These are phyloP conservation scores for Teratosphaeria gauchensis DNA, from an alignment of 2,329 filamentous ascomycete genomes.

Conservation along the genomic window DNA sequence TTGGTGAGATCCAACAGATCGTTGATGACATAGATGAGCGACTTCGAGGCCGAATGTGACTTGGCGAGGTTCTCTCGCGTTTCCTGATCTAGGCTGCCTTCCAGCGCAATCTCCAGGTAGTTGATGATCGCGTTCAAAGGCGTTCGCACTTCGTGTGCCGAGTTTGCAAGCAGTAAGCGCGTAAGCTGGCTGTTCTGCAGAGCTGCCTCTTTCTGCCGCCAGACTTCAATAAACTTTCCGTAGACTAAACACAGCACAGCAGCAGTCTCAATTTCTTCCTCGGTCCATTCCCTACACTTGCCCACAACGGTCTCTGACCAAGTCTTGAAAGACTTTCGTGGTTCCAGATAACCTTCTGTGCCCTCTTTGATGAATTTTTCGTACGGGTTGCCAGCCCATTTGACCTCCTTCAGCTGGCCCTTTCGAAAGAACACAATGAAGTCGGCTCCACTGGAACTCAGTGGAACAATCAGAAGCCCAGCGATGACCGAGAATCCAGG, in stretches of 20 bases:
- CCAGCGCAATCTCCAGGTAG: slow-evolving; percentile 81
- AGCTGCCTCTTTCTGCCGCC: slow-evolving; percentile 81
- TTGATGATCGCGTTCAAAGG: slow-evolving; percentile 92
- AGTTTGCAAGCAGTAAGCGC: slow-evolving; percentile 69
- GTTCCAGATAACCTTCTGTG: slow-evolving; percentile 65
- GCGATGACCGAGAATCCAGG: slow-evolving; percentile 72
- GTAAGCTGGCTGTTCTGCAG: slow-evolving; percentile 75
- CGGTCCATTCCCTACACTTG: slow-evolving; percentile 78
- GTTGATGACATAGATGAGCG: slow-evolving; percentile 87
- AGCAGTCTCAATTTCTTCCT: slow-evolving; percentile 81
- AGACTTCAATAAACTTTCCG: slow-evolving; percentile 83
- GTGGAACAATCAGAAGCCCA: slow-evolving; percentile 69
- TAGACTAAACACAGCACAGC: slow-evolving; percentile 82
- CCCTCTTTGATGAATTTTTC: slow-evolving; percentile 66
- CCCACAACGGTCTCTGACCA: slow-evolving; percentile 76
- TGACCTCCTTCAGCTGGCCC: slow-evolving; percentile 64
- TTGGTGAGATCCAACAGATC: slow-evolving; percentile 83
- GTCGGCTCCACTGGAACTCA: slow-evolving; percentile 65
- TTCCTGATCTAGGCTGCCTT: slow-evolving; percentile 68
- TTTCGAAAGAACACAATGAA: slow-evolving; percentile 90
- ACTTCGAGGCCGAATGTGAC: slow-evolving; percentile 86
- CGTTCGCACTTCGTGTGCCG: slow-evolving; percentile 83
- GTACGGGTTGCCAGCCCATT: slow-evolving; percentile 81
- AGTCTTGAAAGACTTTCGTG: slow-evolving; percentile 65
- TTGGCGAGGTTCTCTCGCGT: slow-evolving; percentile 74